Evolutionary conservation across 768 basidiomycete species (phyloP).

Genomic region (Lepiota brunneoincarnata): DNA sequence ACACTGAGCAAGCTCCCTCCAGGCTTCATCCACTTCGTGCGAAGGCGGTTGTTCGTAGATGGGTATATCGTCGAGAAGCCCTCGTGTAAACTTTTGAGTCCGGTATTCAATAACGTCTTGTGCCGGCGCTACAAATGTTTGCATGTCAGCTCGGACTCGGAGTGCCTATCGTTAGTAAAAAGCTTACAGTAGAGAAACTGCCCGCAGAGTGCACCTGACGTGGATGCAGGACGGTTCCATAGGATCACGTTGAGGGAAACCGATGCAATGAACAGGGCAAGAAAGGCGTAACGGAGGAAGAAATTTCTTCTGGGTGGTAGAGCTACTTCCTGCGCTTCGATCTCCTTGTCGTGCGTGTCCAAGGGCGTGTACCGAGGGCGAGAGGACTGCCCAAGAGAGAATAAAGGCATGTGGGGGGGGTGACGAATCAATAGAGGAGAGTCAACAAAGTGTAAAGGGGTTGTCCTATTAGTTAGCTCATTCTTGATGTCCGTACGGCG

Average conservation of each 20-base stretch:
- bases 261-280: neutral
- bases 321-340: neutral
- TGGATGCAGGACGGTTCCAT: neutral
- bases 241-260: neutral
- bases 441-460: no score
- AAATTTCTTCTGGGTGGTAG: neutral
- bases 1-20: slow-evolving; percentile 19
- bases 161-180: neutral
- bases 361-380: neutral
- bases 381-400: neutral
- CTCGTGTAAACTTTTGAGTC: slow-evolving; percentile 13
- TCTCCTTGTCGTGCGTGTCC: neutral
- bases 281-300: neutral
- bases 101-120: slow-evolving; percentile 16
- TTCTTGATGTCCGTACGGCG: no score
- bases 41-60: slow-evolving; percentile 18
- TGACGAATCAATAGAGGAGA: neutral
- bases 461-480: no score
- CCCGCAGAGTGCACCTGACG: neutral
- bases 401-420: neutral
- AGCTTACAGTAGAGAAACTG: slow-evolving; percentile 4
- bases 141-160: no score
- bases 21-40: slow-evolving; percentile 18
- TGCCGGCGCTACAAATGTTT: slow-evolving; percentile 14
- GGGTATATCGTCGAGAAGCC: slow-evolving; percentile 8